Conservation (phyloP, 306 rosid genomes). For the Senna tora region DNA sequence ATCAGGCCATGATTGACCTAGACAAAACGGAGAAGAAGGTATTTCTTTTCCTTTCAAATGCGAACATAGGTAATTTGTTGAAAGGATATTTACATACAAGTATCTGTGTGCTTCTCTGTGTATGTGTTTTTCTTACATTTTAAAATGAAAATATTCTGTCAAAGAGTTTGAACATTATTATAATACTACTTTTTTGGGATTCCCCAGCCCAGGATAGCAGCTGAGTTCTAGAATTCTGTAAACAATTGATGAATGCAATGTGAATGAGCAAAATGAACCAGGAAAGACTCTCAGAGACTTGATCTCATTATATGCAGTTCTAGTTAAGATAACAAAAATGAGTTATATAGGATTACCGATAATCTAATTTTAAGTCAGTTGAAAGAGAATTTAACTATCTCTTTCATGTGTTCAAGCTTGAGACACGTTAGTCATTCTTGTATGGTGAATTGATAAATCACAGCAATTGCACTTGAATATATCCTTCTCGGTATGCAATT, state of each 20-base stretch:
- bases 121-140: constrained; percentile 8
- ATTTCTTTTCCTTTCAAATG: background rate
- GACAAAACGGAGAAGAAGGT: constrained; percentile 99
- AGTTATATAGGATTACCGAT: background rate
- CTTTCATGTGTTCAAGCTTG: background rate
- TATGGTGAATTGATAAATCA: background rate
- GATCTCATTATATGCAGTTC: background rate
- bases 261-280: constrained; percentile 4
- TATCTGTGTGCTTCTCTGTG: constrained; percentile 1
- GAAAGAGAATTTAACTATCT: background rate
- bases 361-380: background rate
- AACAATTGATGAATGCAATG: constrained; percentile 4
- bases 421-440: background rate
- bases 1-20: constrained; percentile 89
- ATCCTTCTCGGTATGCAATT: background rate
- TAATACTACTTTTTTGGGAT: constrained; percentile 3
- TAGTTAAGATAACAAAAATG: background rate
- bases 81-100: background rate
- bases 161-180: background rate
- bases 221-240: constrained; percentile 18
- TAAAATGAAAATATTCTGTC: constrained; percentile 10
- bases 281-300: background rate
- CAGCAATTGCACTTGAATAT: background rate
- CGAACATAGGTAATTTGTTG: constrained; percentile 14
- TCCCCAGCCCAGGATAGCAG: background rate